Evolutionary conservation across 2,329 filamentous ascomycete species (phyloP), one percentile per base, ranked within the genome.

Genomic region (Xylariomycetidae sp.): DNA sequence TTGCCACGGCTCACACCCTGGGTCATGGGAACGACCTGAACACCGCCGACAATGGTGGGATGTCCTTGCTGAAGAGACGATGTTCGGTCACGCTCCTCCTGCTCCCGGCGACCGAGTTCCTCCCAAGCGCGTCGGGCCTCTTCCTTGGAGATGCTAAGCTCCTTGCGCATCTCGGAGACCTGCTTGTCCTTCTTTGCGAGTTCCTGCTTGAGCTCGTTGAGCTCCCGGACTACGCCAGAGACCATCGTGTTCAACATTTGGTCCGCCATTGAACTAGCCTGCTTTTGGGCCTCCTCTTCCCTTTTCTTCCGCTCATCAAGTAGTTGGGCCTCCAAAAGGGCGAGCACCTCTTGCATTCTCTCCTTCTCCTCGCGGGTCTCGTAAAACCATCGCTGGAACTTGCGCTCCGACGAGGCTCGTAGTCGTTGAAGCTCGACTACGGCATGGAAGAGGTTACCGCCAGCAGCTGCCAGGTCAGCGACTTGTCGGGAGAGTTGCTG

Each of bases 321-420:
- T n/a, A 95, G 64, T 25, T 79, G 74, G 20, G 72, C 69, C 52
- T 93, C 82, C n/a, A 95, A 64, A 54, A 89, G 77, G 3, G 79
- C 88, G 36, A 87, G 85, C 23, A 84, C 70, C 60, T 96, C 92
- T 46, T 85, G 82, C 31, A 81, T 74, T 18, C 84, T 79, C 63
- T 96, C 92, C 45, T 94, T 78, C 47, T 96, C 89, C 19, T 82
- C 75, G 32, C 89, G 75, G 6, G 89, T 95, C 57, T 98, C 92
- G 49, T 94, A 95, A 63, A 96, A 96, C 92, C 92, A 98, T 31
- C 92, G 77, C 61, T 98, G 92, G 50, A 98, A 98, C 57, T 96
- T 96, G 44, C 92, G 80, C 60, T 98, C 92, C 0, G 90, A 96
- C 35, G 88, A 95, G 23, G 92, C 92, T 26, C 92, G 83, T 17